Percentiles rank a stretch among this genome's conserved stretches.
Conservation (phyloP, 176 grass and related monocot species). For the Oryza coarctata region DNA sequence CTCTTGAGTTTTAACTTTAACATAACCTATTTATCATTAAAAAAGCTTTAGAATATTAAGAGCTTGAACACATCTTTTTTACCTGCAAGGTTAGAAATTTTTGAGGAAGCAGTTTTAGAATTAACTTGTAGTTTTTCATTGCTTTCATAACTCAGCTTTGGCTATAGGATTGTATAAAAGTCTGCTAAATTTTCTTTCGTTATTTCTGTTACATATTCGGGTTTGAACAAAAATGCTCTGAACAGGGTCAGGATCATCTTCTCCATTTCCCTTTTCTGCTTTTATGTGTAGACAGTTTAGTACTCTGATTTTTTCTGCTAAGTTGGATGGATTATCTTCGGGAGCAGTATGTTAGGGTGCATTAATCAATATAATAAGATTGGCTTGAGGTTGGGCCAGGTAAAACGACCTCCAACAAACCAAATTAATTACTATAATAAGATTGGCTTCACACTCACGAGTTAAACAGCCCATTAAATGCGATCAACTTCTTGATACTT, state of each 20-base stretch:
- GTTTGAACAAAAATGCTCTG: too few relatives aligned
- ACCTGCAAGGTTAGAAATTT: too few relatives aligned
- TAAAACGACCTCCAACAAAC: conserved; percentile 41
- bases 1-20: too few relatives aligned
- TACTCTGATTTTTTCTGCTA: background rate
- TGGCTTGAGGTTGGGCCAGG: background rate
- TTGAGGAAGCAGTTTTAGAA: too few relatives aligned
- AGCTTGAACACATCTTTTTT: too few relatives aligned
- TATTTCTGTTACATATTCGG: too few relatives aligned
- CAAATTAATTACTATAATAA: conserved; percentile 44
- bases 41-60: too few relatives aligned
- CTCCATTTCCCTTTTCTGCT: background rate
- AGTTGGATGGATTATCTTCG: background rate
- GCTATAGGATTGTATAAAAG: too few relatives aligned
- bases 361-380: background rate
- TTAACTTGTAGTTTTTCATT: too few relatives aligned
- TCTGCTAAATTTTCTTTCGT: too few relatives aligned
- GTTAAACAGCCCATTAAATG: conserved; percentile 48
- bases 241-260: background rate
- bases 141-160: too few relatives aligned
- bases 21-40: too few relatives aligned
- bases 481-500: conserved; percentile 37
- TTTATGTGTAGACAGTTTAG: background rate
- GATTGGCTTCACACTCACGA: conserved; percentile 42
- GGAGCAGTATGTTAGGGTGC: background rate